Percentiles rank a stretch among this genome's conserved stretches.
Conservation (phyloP, 257 asterid species). For the Solanum virginianum region DNA sequence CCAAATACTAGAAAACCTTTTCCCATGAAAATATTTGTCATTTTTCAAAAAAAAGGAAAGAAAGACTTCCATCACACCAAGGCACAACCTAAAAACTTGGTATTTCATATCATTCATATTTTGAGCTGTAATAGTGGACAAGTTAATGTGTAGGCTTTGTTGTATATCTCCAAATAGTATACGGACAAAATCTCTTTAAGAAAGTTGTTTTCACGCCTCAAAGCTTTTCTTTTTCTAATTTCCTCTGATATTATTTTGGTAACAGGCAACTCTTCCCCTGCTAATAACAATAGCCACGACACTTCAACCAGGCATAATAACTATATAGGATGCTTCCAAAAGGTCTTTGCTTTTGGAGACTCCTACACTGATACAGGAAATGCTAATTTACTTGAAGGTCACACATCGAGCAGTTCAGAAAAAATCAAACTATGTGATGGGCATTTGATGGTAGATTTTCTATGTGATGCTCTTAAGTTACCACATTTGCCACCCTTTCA, state of each 20-base stretch:
- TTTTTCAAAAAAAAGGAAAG: no score
- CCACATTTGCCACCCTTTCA: slow-evolving; percentile 19
- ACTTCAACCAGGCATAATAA: neutral
- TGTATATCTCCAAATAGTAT: neutral
- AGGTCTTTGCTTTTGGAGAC: slow-evolving; percentile 40
- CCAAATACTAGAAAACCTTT: neutral
- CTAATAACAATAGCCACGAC: neutral
- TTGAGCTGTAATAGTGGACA: neutral
- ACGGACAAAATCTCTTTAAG: neutral
- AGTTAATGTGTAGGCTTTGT: neutral
- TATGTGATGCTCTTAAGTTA: slow-evolving; percentile 19
- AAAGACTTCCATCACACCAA: neutral
- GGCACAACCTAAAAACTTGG: neutral
- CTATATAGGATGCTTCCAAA: slow-evolving; percentile 13
- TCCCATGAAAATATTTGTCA: neutral
- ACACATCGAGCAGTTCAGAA: neutral
- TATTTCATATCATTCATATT: neutral
- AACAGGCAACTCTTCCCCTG: neutral
- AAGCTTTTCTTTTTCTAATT: neutral
- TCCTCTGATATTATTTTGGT: neutral
- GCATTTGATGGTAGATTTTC: slow-evolving; percentile 25
- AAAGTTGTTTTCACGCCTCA: neutral
- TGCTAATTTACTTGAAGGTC: slow-evolving; percentile 11
- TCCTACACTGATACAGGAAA: slow-evolving; percentile 32
- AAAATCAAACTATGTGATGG: slow-evolving; percentile 5